A percentile compares a stretch with the other conserved stretches of the same genome.
phyloP scores from a whole-genome alignment of 768 basidiomycete species.

The Galerina marginata region DNA sequence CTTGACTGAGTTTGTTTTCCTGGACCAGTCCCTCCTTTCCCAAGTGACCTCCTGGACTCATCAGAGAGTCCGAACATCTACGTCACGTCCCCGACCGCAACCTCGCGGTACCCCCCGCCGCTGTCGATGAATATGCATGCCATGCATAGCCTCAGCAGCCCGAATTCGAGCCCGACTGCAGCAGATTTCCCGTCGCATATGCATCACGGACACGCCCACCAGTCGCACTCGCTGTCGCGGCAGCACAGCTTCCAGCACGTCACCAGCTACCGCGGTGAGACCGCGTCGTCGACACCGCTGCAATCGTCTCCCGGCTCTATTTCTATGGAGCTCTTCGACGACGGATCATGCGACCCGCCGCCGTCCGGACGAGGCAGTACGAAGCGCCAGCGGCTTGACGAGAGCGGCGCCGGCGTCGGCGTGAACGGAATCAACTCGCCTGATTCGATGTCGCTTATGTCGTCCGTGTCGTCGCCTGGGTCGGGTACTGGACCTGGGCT shows the following conservation, averaged over 20 bases:
- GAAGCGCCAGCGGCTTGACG: constrained; percentile 62
- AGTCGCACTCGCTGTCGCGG: constrained; percentile 55
- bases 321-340: constrained; percentile 52
- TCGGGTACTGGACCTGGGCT: constrained; percentile 26
- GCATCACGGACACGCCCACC: constrained; percentile 39
- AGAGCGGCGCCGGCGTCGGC: constrained; percentile 30
- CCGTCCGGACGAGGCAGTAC: constrained; percentile 37
- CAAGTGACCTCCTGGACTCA: constrained; percentile 57
- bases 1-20: not conserved
- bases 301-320: constrained; percentile 48
- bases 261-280: constrained; percentile 33
- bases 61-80: constrained; percentile 71
- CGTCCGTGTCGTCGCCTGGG: constrained; percentile 41
- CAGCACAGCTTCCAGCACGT: constrained; percentile 68
- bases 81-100: constrained; percentile 67
- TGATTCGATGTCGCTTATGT: constrained; percentile 37
- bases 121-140: constrained; percentile 51
- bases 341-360: constrained; percentile 32
- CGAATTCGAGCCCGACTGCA: constrained; percentile 58
- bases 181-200: constrained; percentile 46
- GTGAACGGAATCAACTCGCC: constrained; percentile 27
- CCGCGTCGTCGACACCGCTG: constrained; percentile 40
- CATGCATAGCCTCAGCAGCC: constrained; percentile 53
- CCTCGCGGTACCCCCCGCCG: constrained; percentile 48
- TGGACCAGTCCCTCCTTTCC: constrained; percentile 48